These are phyloP conservation scores for Boletellus deceptivus DNA, from an alignment of 1,284 basidiomycete genomes.

Conservation along the genomic window DNA sequence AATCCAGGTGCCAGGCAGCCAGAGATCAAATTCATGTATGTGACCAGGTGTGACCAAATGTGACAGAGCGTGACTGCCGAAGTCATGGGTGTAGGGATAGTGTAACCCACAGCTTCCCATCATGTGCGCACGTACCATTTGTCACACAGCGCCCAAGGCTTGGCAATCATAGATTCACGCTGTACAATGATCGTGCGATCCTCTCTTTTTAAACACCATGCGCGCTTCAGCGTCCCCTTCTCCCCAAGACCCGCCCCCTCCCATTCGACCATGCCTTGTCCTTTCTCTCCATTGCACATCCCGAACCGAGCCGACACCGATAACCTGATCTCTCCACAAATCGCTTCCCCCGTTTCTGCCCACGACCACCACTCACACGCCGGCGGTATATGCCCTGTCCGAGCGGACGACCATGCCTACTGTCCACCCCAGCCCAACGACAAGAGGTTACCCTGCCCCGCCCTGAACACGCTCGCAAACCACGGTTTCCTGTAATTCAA, in stretches of 20 bases:
- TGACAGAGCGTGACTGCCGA: too few species aligned
- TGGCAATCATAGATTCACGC: too few species aligned
- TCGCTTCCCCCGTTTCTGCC: slow-evolving; percentile 12
- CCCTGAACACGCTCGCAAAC: slow-evolving; percentile 46
- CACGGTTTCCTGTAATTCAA: slow-evolving; percentile 42
- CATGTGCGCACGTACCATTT: too few species aligned
- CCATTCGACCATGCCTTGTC: slow-evolving; percentile 8
- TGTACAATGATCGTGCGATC: too few species aligned
- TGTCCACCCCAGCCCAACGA: slow-evolving; percentile 29
- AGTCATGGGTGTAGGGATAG: too few species aligned
- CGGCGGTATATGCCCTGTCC: slow-evolving; percentile 20
- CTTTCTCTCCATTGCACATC: not conserved
- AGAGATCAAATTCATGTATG: too few species aligned
- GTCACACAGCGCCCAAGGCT: too few species aligned
- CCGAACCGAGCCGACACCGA: not conserved
- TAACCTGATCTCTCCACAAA: slow-evolving; percentile 10
- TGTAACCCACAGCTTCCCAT: too few species aligned
- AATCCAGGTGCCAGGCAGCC: too few species aligned
- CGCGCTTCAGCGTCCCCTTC: not conserved
- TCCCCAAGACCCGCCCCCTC: not conserved
- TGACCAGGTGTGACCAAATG: too few species aligned
- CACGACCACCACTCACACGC: slow-evolving; percentile 27
- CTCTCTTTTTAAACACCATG: too few species aligned
- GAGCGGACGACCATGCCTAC: slow-evolving; percentile 19
- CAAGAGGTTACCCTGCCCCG: slow-evolving; percentile 48